Conservation (phyloP, 495 filamentous ascomycete species). For the Hypoxylon rickii region DNA sequence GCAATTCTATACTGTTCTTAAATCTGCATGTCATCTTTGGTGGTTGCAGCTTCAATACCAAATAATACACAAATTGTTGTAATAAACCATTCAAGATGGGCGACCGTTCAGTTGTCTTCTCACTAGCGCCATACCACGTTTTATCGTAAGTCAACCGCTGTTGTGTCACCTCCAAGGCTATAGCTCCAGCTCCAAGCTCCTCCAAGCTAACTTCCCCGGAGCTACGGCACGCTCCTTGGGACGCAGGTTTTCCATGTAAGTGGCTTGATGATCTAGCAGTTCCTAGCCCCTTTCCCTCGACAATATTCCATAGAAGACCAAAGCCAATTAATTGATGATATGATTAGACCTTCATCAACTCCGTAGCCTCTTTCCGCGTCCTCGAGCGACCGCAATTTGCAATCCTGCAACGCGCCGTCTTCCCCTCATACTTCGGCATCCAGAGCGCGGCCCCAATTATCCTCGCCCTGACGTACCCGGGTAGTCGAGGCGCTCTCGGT, state of each 20-base stretch:
- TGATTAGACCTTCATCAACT: constrained; percentile 74
- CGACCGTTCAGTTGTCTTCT: constrained; percentile 47
- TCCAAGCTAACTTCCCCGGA: constrained; percentile 38
- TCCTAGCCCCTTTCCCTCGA: background rate
- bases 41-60: background rate
- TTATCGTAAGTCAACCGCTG: constrained; percentile 59
- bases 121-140: constrained; percentile 76
- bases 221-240: constrained; percentile 80
- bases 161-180: background rate
- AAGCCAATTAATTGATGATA: background rate
- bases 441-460: constrained; percentile 74
- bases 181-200: too few relatives aligned
- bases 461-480: constrained; percentile 80
- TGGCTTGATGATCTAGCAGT: background rate
- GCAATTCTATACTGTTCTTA: background rate
- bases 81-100: constrained; percentile 25
- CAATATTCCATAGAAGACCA: background rate
- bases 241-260: constrained; percentile 77
- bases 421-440: constrained; percentile 84
- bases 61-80: too few relatives aligned
- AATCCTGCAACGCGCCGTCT: constrained; percentile 74
- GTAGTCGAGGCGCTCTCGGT: constrained; percentile 42
- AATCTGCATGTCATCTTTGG: background rate
- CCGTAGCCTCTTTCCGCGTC: constrained; percentile 71
- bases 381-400: constrained; percentile 82